phyloP scores from a whole-genome alignment of 2,329 filamentous ascomycete species.

The Xylaria digitata region DNA sequence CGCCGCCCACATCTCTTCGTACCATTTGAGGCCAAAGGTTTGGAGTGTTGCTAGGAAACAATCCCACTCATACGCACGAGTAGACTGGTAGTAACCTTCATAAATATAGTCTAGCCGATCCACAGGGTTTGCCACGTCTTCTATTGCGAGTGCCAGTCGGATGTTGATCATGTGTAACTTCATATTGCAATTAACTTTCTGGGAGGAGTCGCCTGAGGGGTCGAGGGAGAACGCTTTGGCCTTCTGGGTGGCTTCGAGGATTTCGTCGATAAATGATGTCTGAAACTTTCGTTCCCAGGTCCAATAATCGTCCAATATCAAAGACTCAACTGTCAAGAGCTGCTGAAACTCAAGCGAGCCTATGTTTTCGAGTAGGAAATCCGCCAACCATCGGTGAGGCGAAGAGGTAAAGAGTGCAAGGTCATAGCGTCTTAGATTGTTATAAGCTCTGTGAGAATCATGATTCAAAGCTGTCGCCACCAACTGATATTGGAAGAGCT shows the following conservation, averaged over 20 bases:
- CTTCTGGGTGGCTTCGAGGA: not conserved
- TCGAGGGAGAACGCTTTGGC: not conserved
- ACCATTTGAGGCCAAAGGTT: not conserved
- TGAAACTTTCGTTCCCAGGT: not conserved
- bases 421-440: too few species aligned
- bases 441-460: too few species aligned
- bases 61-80: too few species aligned
- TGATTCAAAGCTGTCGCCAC: not conserved
- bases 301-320: not conserved
- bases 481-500: conserved; percentile 20
- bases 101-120: too few species aligned
- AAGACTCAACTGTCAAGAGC: not conserved
- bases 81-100: too few species aligned
- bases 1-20: not conserved
- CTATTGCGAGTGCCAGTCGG: not conserved
- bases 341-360: not conserved
- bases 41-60: not conserved
- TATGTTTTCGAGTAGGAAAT: not conserved
- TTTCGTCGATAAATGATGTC: not conserved
- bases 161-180: not conserved
- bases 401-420: too few species aligned
- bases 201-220: too few species aligned
- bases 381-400: not conserved
- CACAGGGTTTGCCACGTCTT: not conserved
- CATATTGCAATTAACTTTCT: too few species aligned